Evolutionary conservation across 2,329 filamentous ascomycete genomes (phyloP), one percentile per base, ranked within the genome.

Genomic region (Colletotrichum euphorbiae): DNA sequence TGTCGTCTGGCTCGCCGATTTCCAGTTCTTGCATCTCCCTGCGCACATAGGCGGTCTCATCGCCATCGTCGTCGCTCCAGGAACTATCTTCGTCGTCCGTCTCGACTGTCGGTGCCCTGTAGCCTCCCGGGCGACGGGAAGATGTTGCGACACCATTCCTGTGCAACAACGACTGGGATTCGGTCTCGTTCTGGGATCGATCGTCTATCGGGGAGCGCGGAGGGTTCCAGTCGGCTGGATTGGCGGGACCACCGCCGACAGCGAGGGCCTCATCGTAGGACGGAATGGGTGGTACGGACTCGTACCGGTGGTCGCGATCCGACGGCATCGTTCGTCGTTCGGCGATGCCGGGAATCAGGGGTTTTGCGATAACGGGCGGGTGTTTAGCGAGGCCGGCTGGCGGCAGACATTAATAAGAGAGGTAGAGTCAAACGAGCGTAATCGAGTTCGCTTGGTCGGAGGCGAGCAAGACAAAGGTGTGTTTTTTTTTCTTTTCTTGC

Each of bases 1-100:
- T 75, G 55, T 81, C 78, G 21, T 80, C 75, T 31, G 89, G 88
- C 72, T 97, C 93, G 74, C 93, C 87, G 46, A 97, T 88, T 73
- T 97, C 93, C 86, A 97, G 90, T 85, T 98, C 92, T 76, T 97
- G 89, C 82, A 98, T 91, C 80, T 96, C 93, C 72, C 91, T 87
- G 70, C 93, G 89, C 73, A 96, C 85, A 70, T 90, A 88, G 36
- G 87, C 88, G 42, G 88, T 88, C 71, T 92, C 86, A 36, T 78
- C 77, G 59, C 78, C 76, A 43, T 82, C 82, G 21, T 79, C 81
- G 31, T 83, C 81, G 80, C 78, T 82, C 79, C 87, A 82, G 28
- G 83, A 75, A 72, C 84, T 84, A 67, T 84, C 85, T 70, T 94
- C 91, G 69, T 90, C 91, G 66, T 93, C 94, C 1, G 82, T 85